Evolutionary conservation across 1,284 basidiomycete species (phyloP), one percentile per base, ranked within the genome.

Genomic region (Pseudozyma sp.): DNA sequence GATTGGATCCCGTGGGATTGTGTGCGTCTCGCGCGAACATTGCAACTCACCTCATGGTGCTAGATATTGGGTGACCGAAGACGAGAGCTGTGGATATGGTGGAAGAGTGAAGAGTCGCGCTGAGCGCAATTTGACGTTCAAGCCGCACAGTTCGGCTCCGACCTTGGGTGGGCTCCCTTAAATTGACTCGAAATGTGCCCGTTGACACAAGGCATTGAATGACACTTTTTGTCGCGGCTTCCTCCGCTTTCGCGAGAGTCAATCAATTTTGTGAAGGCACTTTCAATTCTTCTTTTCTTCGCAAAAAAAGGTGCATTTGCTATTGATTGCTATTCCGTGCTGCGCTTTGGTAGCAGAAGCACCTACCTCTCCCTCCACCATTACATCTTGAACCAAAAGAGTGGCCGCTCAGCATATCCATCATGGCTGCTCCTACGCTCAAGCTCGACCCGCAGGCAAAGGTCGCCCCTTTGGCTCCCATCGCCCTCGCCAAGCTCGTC

Each of bases 361-460:
- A 46, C 48, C 19, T 48, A 7, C 34, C 11, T 50, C 31, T 31
- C 16, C 2, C 17, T 51, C 54, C 45, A 31, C 31, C 54, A 48
- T 48, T 45, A 7, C 9, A 51, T 44, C 57, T 58, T 51, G 49
- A 30, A 39, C 57, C 24, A 53, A 40, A 35, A 55, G 51, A 62
- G 50, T 51, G 66, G 35, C 34, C 33, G 44, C 14, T 44, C 45
- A 7, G 30, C 24, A 17, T 49, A 46, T 42, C n/a, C 51, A 45
- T 56, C 61, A 67, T 68, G 60, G 50, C 68, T 55, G 52, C 73
- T 51, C 73, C 73, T 40, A 66, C 65, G 44, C 66, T 78, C 54
- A 72, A 64, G 59, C 63, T 78, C 53, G 76, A 78, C 51, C 72
- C 76, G 31, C 62, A 71, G 66, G 72, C 76, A 62, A 75, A 72